Percentiles rank a stretch among this genome's conserved stretches.
These are phyloP conservation scores for Saccharomyces uvarum DNA, from an alignment of 1,139 yeast species.

Conservation along the genomic window DNA sequence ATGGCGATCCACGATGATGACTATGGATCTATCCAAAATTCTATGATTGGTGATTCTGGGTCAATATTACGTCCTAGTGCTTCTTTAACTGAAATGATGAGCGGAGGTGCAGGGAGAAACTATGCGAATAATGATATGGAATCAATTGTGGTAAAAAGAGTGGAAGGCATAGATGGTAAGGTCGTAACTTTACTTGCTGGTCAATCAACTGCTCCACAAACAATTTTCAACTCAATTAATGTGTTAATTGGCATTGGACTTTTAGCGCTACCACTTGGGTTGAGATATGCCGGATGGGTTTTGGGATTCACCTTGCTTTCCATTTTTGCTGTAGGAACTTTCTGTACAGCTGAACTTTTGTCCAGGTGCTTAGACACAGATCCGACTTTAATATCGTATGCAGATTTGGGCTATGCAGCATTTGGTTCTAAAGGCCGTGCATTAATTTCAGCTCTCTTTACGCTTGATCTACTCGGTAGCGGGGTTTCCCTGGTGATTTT, in stretches of 20 bases:
- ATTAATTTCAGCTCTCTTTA: conserved; percentile 61
- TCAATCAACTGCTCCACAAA: conserved; percentile 82
- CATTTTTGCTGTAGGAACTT: conserved; percentile 55
- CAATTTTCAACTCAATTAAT: conserved; percentile 79
- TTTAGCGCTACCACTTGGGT: conserved; percentile 73
- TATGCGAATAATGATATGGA: conserved; percentile 24
- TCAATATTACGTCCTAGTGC: conserved; percentile 18
- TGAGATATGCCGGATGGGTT: conserved; percentile 75
- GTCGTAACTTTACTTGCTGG: conserved; percentile 70
- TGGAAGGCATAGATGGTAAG: conserved; percentile 68
- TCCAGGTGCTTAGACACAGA: conserved; percentile 67
- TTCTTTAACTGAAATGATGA: conserved; percentile 22
- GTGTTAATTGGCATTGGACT: conserved; percentile 82
- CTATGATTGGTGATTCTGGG: conserved; percentile 22
- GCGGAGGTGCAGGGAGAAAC: conserved; percentile 10
- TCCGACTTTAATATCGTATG: conserved; percentile 73
- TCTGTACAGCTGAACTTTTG: conserved; percentile 58
- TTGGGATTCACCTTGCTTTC: conserved; percentile 50
- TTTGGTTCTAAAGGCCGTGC: conserved; percentile 56
- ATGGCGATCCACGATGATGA: conserved; percentile 17
- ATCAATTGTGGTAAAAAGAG: conserved; percentile 50
- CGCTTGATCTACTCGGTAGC: conserved; percentile 72
- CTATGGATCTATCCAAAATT: conserved; percentile 28
- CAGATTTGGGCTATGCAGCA: conserved; percentile 76
- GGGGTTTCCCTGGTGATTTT: conserved; percentile 67